phyloP scores from a whole-genome alignment of 2,329 filamentous ascomycete genomes.

The Cercospora sesami region DNA sequence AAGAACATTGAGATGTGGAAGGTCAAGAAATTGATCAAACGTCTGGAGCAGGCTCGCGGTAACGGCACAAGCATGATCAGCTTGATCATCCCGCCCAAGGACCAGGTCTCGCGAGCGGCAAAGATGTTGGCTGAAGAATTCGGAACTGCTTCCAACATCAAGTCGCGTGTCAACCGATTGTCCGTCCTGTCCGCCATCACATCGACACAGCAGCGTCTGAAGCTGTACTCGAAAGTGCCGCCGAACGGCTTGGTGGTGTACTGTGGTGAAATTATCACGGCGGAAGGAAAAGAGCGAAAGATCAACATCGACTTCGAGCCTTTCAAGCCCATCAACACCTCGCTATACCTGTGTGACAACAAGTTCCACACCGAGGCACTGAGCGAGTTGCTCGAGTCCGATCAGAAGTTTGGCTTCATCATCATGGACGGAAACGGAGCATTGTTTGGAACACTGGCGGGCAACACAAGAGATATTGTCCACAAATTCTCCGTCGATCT shows the following conservation, averaged over 20 bases:
- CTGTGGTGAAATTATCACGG: slow-evolving; percentile 99
- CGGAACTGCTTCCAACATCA: slow-evolving; percentile 98
- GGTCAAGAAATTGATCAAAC: slow-evolving; percentile 99
- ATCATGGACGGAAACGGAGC: slow-evolving; percentile 99
- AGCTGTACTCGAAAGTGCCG: slow-evolving; percentile 98
- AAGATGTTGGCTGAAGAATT: slow-evolving; percentile 97
- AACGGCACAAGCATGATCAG: slow-evolving; percentile 99
- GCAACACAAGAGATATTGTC: slow-evolving; percentile 93
- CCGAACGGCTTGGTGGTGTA: slow-evolving; percentile 97
- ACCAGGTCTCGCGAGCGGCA: slow-evolving; percentile 90
- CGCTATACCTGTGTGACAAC: slow-evolving; percentile 98
- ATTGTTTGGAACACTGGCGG: slow-evolving; percentile 92
- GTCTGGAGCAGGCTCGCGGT: slow-evolving; percentile 91
- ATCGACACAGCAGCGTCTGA: slow-evolving; percentile 97
- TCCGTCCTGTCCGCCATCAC: slow-evolving; percentile 98
- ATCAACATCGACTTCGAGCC: slow-evolving; percentile 99
- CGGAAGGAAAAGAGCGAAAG: slow-evolving; percentile 97
- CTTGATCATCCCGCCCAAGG: slow-evolving; percentile 97
- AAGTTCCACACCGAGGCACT: slow-evolving; percentile 99
- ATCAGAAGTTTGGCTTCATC: slow-evolving; percentile 99
- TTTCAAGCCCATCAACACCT: slow-evolving; percentile 99
- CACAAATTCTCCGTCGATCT: slow-evolving; percentile 99
- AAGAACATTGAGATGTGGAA: slow-evolving; percentile 97
- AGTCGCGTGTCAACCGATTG: slow-evolving; percentile 97
- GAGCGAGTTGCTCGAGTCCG: slow-evolving; percentile 94